Evolutionary conservation across 768 basidiomycete species (phyloP).

Genomic region (Baorangia bicolor): DNA sequence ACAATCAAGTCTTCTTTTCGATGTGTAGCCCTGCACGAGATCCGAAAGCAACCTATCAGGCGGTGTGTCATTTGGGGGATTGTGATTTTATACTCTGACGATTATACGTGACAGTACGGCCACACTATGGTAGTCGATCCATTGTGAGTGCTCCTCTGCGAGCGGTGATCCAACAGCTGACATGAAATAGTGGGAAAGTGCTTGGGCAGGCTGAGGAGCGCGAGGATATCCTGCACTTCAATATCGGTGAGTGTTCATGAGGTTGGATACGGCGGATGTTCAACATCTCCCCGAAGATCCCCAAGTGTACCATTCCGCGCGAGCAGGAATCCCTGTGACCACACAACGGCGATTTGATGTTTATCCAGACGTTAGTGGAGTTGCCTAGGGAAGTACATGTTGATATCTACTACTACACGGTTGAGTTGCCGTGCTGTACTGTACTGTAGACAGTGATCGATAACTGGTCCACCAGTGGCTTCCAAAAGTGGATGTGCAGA

Average conservation of each 20-base stretch:
- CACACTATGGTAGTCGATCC: slow-evolving; percentile 92
- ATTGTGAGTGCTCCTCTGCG: slow-evolving; percentile 50
- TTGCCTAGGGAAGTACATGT: not conserved
- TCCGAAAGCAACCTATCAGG: slow-evolving; percentile 79
- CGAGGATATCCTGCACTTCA: slow-evolving; percentile 75
- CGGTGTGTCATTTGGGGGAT: slow-evolving; percentile 47
- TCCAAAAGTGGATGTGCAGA: slow-evolving; percentile 24
- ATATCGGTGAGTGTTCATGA: slow-evolving; percentile 63
- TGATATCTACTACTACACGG: not conserved
- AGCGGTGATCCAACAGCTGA: slow-evolving; percentile 3
- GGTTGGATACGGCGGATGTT: not conserved
- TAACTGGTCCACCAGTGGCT: not conserved
- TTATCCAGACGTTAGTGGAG: slow-evolving; percentile 69
- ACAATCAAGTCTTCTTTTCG: slow-evolving; percentile 94
- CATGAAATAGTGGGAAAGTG: slow-evolving; percentile 61
- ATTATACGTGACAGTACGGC: slow-evolving; percentile 61
- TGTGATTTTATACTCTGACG: not conserved
- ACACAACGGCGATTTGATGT: slow-evolving; percentile 90
- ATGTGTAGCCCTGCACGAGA: slow-evolving; percentile 97
- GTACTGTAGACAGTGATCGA: not conserved
- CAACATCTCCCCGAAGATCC: slow-evolving; percentile 51
- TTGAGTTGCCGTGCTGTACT: not conserved
- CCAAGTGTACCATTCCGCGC: slow-evolving; percentile 57
- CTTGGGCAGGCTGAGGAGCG: slow-evolving; percentile 71
- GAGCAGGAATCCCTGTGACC: slow-evolving; percentile 89